Conservation (phyloP, 2,329 filamentous ascomycete genomes). For the Fusarium siculi region DNA sequence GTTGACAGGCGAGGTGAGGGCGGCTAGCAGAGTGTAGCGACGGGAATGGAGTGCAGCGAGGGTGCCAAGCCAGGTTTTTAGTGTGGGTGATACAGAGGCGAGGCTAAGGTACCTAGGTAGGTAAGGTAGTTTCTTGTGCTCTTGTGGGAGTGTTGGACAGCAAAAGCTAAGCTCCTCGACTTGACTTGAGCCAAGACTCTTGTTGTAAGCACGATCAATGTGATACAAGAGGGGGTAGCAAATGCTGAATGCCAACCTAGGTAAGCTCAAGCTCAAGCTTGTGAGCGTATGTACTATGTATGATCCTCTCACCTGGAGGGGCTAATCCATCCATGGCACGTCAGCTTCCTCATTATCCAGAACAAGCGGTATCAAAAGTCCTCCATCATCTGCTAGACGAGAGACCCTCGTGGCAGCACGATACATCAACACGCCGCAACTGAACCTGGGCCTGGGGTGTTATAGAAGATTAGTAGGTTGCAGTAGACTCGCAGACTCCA, state of each 20-base stretch:
- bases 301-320: not conserved
- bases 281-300: not conserved
- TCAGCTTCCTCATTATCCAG: not conserved
- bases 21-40: constrained; percentile 33
- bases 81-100: constrained; percentile 35
- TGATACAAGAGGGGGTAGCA: constrained; percentile 10
- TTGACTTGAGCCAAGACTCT: not conserved
- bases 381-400: not conserved
- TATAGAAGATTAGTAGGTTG: not conserved
- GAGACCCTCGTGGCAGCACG: constrained; percentile 2
- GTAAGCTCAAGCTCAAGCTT: not conserved
- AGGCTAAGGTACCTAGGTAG: constrained; percentile 1
- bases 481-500: constrained; percentile 3
- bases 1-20: not conserved
- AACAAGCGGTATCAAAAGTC: constrained; percentile 1
- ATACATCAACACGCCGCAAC: not conserved
- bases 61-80: not conserved
- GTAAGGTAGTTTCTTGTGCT: not conserved
- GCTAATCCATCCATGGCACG: not conserved
- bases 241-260: not conserved
- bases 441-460: not conserved
- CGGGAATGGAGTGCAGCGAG: constrained; percentile 8
- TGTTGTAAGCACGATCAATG: constrained; percentile 16
- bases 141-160: not conserved
- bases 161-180: not conserved